Evolutionary conservation across 495 filamentous ascomycete genomes (phyloP), one percentile per base, ranked within the genome.

Genomic region (Trichoderma reesei): DNA sequence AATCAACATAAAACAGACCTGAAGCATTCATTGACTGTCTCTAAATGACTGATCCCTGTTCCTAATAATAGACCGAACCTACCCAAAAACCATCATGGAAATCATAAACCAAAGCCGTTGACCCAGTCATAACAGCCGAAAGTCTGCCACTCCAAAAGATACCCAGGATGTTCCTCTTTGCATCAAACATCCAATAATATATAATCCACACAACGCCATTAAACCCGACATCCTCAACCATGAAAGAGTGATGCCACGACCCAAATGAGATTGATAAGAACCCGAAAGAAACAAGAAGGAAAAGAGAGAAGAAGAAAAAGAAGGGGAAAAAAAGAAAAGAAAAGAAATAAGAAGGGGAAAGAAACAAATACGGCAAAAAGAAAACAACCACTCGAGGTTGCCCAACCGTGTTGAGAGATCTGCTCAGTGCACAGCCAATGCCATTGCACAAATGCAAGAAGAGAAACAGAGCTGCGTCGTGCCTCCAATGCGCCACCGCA

Each of bases 1-100:
- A 13, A 42, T 11, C 41, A 42, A 42, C 16, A 10, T 42, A 10
- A 42, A 13, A 42, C 16, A 42, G 5, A 42, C 11, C 46, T 18
- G n/a, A 51, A 51, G 8, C 46, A 51, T 51, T 51, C n/a, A 51
- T 51, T 51, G 46, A 51, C 46, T 51, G 46, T 51, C 46, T 51
- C 41, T n/a, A 18, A 60, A 60, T 60, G 59, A 60, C 59, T 31
- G 59, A 60, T 26, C 26, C 26, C 26, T 0, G 26, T 26, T 26
- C 26, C 26, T 26, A 26, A 26, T 26, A 26, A 26, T 26, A 26
- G 26, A 26, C 26, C 1, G 0, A 1, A 26, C 26, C 26, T 26
- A 26, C 26, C 26, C 26, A 26, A 26, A 26, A 13, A 36, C 46
- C 46, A 51, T 51, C 46, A 9, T 51, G 0, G 8, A 51, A 51